These are phyloP conservation scores for Brasenia schreberi DNA, from an alignment of 164 flowering plant species.

Conservation along the genomic window DNA sequence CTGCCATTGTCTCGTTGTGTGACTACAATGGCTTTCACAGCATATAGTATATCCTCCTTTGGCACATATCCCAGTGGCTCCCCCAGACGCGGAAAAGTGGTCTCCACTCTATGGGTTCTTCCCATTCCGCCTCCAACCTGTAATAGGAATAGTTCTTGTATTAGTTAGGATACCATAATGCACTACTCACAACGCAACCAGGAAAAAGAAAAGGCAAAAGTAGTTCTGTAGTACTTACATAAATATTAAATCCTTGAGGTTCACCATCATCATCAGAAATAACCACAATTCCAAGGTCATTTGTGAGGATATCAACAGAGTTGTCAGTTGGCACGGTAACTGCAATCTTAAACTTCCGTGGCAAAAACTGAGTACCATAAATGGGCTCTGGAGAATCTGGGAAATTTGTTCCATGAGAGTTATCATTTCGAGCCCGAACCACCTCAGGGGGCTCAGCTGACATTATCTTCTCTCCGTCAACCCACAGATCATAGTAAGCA, in stretches of 20 bases:
- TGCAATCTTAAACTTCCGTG: slow-evolving; percentile 94
- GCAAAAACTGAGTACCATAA: slow-evolving; percentile 95
- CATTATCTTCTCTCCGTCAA: slow-evolving; percentile 86
- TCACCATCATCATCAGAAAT: slow-evolving; percentile 75
- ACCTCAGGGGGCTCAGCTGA: slow-evolving; percentile 92
- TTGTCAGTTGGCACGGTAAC: slow-evolving; percentile 92
- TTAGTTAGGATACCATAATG: background rate
- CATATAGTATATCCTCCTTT: slow-evolving; percentile 88
- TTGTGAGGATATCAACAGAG: slow-evolving; percentile 91
- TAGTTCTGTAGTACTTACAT: slow-evolving; percentile 33
- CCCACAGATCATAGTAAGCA: slow-evolving; percentile 96
- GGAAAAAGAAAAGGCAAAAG: background rate
- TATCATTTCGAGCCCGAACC: slow-evolving; percentile 81
- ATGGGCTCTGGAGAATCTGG: slow-evolving; percentile 94
- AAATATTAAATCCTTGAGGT: slow-evolving; percentile 88
- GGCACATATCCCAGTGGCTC: slow-evolving; percentile 96
- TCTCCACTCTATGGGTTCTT: slow-evolving; percentile 78
- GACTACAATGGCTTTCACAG: slow-evolving; percentile 91
- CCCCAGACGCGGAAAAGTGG: slow-evolving; percentile 88
- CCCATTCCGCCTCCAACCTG: slow-evolving; percentile 97
- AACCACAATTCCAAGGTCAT: slow-evolving; percentile 93
- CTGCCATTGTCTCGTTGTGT: slow-evolving; percentile 97
- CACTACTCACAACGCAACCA: background rate
- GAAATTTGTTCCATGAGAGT: slow-evolving; percentile 93
- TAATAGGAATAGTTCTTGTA: background rate